Conservation (phyloP, 2,329 filamentous ascomycete genomes). For the Ophiostoma ips region DNA sequence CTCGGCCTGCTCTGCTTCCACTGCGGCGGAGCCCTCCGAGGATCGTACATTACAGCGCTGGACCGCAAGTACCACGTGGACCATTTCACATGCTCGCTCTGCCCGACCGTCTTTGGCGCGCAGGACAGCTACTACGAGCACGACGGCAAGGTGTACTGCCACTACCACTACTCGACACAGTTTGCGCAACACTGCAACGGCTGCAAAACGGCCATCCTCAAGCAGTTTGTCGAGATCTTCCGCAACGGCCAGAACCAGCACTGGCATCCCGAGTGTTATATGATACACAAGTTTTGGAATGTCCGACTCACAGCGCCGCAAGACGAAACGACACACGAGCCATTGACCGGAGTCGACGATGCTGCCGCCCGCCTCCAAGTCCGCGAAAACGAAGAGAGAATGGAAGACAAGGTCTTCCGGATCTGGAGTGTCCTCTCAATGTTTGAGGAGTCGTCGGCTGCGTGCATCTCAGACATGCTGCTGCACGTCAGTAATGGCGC, state of each 20-base stretch:
- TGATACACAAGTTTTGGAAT: slow-evolving; percentile 99
- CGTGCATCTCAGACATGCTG: slow-evolving; percentile 98
- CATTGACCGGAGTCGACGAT: slow-evolving; percentile 27
- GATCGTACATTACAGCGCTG: slow-evolving; percentile 94
- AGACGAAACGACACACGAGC: slow-evolving; percentile 25
- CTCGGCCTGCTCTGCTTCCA: slow-evolving; percentile 83
- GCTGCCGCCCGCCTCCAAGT: slow-evolving; percentile 58
- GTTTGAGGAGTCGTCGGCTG: slow-evolving; percentile 94
- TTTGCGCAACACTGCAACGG: slow-evolving; percentile 95
- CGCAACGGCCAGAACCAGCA: slow-evolving; percentile 96
- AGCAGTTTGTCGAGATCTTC: slow-evolving; percentile 98
- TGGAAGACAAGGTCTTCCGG: slow-evolving; percentile 94
- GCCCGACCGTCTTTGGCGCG: slow-evolving; percentile 92
- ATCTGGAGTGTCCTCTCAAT: slow-evolving; percentile 97
- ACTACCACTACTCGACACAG: slow-evolving; percentile 96
- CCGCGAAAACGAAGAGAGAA: slow-evolving; percentile 74
- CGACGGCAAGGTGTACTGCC: slow-evolving; percentile 89
- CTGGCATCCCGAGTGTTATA: slow-evolving; percentile 99
- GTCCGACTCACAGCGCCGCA: slow-evolving; percentile 62
- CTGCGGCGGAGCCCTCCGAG: slow-evolving; percentile 82
- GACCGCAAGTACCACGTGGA: slow-evolving; percentile 98
- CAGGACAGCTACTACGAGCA: slow-evolving; percentile 99
- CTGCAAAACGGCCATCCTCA: slow-evolving; percentile 91
- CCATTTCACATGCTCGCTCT: slow-evolving; percentile 96
- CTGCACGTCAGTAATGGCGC: slow-evolving; percentile 95